Evolutionary conservation across 2,329 filamentous ascomycete genomes (phyloP).

Genomic region (Cordyceps cateniannulata): DNA sequence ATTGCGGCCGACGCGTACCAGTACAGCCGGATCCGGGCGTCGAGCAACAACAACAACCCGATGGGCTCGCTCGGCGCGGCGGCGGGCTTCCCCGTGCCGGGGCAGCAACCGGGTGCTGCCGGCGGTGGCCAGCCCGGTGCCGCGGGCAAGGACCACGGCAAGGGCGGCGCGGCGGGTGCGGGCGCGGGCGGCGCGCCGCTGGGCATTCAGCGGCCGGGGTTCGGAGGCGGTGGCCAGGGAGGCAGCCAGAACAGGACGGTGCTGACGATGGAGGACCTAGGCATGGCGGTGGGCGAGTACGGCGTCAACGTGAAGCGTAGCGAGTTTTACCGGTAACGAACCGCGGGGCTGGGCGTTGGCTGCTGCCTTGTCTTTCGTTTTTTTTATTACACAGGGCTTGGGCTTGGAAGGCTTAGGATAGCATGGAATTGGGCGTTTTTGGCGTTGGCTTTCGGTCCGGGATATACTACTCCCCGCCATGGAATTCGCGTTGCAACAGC

Average conservation of each 20-base stretch:
- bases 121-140: slow-evolving; percentile 39
- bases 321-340: slow-evolving; percentile 77
- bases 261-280: slow-evolving; percentile 95
- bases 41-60: slow-evolving; percentile 83
- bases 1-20: slow-evolving; percentile 97
- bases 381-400: not conserved
- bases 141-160: slow-evolving; percentile 46
- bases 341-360: not conserved
- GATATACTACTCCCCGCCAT: not conserved
- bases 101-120: slow-evolving; percentile 37
- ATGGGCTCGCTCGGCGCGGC: slow-evolving; percentile 80
- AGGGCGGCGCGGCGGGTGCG: slow-evolving; percentile 38
- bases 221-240: slow-evolving; percentile 82
- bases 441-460: not conserved
- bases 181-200: slow-evolving; percentile 54
- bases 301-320: slow-evolving; percentile 96
- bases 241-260: slow-evolving; percentile 88
- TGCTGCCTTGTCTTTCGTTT: not conserved
- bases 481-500: not conserved
- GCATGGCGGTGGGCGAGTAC: slow-evolving; percentile 97
- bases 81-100: slow-evolving; percentile 60
- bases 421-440: slow-evolving; percentile 17
- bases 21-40: slow-evolving; percentile 92
- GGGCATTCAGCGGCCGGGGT: slow-evolving; percentile 71
- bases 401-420: slow-evolving; percentile 5